Base-by-base conservation (phyloP, 352 stramenopile species). In the Phytopythium litorale region DNA sequence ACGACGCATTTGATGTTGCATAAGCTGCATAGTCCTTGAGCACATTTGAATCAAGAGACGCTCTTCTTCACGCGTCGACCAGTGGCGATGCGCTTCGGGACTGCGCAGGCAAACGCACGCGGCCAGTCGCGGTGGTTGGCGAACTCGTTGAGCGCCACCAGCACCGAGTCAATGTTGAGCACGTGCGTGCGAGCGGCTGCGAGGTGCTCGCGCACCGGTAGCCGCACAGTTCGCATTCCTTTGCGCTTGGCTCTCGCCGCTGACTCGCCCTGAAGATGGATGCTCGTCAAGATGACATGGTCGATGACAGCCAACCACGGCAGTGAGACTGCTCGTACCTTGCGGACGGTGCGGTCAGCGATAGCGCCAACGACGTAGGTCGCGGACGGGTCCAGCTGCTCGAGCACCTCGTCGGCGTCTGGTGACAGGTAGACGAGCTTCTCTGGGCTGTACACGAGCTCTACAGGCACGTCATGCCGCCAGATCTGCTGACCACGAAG, bases 281-380 rank as follows among this genome's bases (percentile, higher is more conserved):
- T 35, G 11, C 19, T 7, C 12, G 33, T 32, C 30, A 43, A 18
- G 28, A 11, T 42, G 6, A 12, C 30, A 23, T 46, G 3, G 18
- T n/a, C 11, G 28, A 9, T 18, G 56, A 37, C 25, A 16, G 35
- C 2, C n/a, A 2, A 9, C 1, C 8, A 19, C 40, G 16, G 37
- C 15, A 49, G 42, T 49, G 7, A 9, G 7, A 5, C 16, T 49
- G 42, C 12, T 11, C 7, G 18, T 21, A 76, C 79, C 77, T 92
- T 94, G 50, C 84, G 84, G 46, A 93, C 85, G 3, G 88, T 90
- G 23, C 87, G 84, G 48, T 97, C 88, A 30, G 93, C 82, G 56
- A 97, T 94, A 28, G 84, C 88, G 30, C 87, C 87, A 43, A 97
- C 66, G 43, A 96, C 75, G 64, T 97, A 96, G 11, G 91, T 73